phyloP scores from a whole-genome alignment of 495 filamentous ascomycete species.

The Staphylotrichum longicolle region DNA sequence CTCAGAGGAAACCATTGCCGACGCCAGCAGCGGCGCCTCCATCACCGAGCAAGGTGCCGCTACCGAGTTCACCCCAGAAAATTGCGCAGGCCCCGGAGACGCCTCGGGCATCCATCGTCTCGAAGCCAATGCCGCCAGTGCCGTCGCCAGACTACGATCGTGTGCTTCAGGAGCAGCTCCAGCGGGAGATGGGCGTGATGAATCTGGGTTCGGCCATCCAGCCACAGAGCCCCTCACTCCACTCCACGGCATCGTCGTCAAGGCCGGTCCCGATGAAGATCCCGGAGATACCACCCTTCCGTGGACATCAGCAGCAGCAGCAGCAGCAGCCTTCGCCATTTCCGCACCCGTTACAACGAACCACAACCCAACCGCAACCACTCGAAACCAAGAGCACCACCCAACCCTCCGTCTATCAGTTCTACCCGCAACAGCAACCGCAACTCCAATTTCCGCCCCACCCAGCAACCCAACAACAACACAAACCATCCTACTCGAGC shows the following conservation, averaged over 20 bases:
- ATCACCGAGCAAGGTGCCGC: slow-evolving; percentile 62
- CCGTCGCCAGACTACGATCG: slow-evolving; percentile 58
- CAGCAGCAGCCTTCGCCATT: slow-evolving; percentile 19
- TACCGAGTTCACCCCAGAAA: slow-evolving; percentile 57
- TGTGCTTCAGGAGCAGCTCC: slow-evolving; percentile 58
- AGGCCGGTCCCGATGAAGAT: slow-evolving; percentile 41
- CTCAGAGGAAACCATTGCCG: slow-evolving; percentile 56
- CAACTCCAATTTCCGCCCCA: slow-evolving; percentile 20
- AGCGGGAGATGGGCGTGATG: slow-evolving; percentile 57
- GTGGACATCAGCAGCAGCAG: slow-evolving; percentile 36
- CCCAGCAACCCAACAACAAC: slow-evolving; percentile 5
- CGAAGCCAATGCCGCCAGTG: slow-evolving; percentile 38
- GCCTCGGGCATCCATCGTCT: slow-evolving; percentile 40
- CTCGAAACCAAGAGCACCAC: slow-evolving; percentile 5
- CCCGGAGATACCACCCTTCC: slow-evolving; percentile 56
- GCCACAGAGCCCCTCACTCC: slow-evolving; percentile 23
- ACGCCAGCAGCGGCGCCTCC: slow-evolving; percentile 34
- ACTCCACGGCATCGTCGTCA: slow-evolving; percentile 31
- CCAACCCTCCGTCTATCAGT: slow-evolving; percentile 1
- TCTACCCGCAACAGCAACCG: slow-evolving; percentile 24
- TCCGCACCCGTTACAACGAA: slow-evolving; percentile 31
- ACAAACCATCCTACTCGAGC: slow-evolving; percentile 10
- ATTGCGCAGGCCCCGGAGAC: slow-evolving; percentile 38
- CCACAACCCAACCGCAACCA: slow-evolving; percentile 27
- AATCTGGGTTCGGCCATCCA: slow-evolving; percentile 33